Evolutionary conservation across 495 filamentous ascomycete species (phyloP).

Genomic region (Tuber magnatum): DNA sequence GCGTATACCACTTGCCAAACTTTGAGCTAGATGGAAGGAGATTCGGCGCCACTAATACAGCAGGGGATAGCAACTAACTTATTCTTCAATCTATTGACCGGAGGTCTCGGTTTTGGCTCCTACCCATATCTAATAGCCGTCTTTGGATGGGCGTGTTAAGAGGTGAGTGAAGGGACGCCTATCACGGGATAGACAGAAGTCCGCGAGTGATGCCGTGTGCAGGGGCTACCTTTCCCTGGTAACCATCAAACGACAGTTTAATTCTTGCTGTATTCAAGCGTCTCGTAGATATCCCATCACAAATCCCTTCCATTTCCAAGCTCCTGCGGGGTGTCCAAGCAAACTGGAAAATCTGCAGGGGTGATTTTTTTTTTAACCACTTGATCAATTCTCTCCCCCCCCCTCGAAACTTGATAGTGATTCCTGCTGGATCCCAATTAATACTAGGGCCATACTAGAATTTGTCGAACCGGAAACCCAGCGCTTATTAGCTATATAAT

Average conservation of each 20-base stretch:
- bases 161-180: neutral
- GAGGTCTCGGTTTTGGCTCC: neutral
- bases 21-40: no score
- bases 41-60: neutral
- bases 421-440: neutral
- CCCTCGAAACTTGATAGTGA: neutral
- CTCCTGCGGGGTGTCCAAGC: neutral
- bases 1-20: no score
- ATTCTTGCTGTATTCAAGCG: neutral
- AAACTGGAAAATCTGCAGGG: neutral
- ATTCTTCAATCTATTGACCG: neutral
- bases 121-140: neutral
- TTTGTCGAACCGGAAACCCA: neutral
- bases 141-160: neutral
- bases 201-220: neutral
- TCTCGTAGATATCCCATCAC: neutral
- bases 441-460: neutral
- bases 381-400: neutral
- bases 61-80: neutral
- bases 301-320: neutral
- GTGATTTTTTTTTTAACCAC: neutral
- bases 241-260: neutral
- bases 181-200: neutral
- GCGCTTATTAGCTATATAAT: neutral
- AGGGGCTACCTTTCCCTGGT: neutral